Percentiles rank a stretch among this genome's conserved stretches.
Evolutionary conservation across 1,284 basidiomycete genomes (phyloP).

Genomic region (Chalciporus sp.): DNA sequence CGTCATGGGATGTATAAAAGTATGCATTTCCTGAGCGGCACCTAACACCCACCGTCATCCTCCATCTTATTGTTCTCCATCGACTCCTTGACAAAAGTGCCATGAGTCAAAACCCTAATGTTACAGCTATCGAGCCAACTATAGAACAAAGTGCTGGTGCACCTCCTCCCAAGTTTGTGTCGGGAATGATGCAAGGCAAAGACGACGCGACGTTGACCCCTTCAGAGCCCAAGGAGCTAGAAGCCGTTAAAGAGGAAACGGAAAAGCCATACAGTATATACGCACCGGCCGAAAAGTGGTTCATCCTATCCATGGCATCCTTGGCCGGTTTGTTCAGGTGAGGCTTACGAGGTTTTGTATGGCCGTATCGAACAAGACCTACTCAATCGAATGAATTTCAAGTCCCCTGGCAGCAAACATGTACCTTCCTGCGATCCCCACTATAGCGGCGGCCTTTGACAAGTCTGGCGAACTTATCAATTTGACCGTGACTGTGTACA

Average conservation of each 20-base stretch:
- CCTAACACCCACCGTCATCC: too few species aligned
- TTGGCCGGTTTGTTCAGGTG: constrained; percentile 67
- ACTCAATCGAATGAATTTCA: background rate
- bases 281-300: constrained; percentile 62
- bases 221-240: background rate
- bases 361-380: constrained; percentile 18
- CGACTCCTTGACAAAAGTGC: too few species aligned
- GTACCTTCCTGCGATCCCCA: constrained; percentile 78
- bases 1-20: too few species aligned
- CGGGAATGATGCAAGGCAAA: too few species aligned
- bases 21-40: too few species aligned
- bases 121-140: too few species aligned
- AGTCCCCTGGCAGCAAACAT: constrained; percentile 77
- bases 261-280: constrained; percentile 42
- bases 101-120: too few species aligned
- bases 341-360: constrained; percentile 1
- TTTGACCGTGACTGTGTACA: constrained; percentile 79
- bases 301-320: constrained; percentile 59
- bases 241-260: background rate
- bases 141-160: too few species aligned
- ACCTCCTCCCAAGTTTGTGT: too few species aligned
- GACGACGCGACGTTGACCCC: too few species aligned
- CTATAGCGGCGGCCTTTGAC: constrained; percentile 60
- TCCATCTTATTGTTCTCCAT: too few species aligned
- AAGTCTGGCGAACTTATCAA: constrained; percentile 72